Base-by-base conservation (phyloP, 2,329 filamentous ascomycete genomes). In the Trichoderma harzianum region DNA sequence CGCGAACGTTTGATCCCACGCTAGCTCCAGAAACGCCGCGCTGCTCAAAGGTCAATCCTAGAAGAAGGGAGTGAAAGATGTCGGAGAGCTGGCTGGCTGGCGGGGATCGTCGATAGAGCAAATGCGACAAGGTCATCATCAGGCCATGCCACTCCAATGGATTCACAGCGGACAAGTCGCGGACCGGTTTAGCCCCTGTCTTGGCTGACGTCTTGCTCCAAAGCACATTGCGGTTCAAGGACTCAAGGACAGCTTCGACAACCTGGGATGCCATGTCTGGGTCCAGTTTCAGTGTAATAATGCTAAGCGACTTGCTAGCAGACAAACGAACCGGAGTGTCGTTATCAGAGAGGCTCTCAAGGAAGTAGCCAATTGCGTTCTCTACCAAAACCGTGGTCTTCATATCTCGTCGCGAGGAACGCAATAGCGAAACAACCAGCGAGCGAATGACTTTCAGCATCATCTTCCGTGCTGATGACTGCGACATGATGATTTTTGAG, bases 241-340 rank as follows among this genome's bases (percentile, higher is more conserved):
- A 93, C 81, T 92, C 92, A 34, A 97, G 86, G 12, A 98, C 91
- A 0, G 93, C 94, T 72, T 97, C 93, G 14, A 98, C 91, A 12
- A 99, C 92, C 78, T 98, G 92, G 1, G 89, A 87, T 1, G 93
- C 94, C 91, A 98, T 94, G 26, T 92, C 91, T 0, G 88, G 82
- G 58, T 94, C 90, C 8, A 99, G 83, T 75, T 92, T 95, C 65
- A 97, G 84, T 0, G 95, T 92, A 75, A 98, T 90, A 68, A 97
- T 88, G 80, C 94, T 97, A 58, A 98, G 87, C 5, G 94, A 93
- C 82, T 99, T 99, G 80, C 94, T 97, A 24, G 95, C 93, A 36
- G 95, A 92, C 76, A 97, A 89, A 47, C 96, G 88, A 14, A 99
- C 95, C 0, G 94, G 94, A 0, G 95, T 98, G 77, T 98, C 95